Evolutionary conservation across 202 grass and related monocot species (phyloP).

Genomic region (Zoysia matrella): DNA sequence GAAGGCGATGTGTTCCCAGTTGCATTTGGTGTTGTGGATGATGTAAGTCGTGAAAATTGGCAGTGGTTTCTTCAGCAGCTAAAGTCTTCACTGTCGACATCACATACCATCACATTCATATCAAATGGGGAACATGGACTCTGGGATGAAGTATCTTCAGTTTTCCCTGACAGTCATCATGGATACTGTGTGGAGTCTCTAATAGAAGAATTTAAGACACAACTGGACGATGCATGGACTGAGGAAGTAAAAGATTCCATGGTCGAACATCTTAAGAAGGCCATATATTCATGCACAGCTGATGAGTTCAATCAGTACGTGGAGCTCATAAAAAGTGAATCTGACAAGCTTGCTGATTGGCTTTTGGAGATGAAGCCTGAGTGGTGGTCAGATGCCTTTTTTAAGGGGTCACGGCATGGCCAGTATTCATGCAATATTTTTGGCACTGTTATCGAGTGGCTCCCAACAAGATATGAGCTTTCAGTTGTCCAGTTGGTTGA

Average conservation of each 20-base stretch:
- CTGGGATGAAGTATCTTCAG: conserved; percentile 66
- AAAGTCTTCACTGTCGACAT: conserved; percentile 64
- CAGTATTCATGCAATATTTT: conserved; percentile 75
- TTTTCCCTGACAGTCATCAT: conserved; percentile 86
- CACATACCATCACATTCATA: conserved; percentile 78
- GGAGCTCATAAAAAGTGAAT: conserved; percentile 73
- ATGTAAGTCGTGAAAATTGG: conserved; percentile 75
- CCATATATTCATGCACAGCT: conserved; percentile 78
- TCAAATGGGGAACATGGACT: conserved; percentile 81
- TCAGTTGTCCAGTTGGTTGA: conserved; percentile 95
- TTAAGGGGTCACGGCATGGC: conserved; percentile 74
- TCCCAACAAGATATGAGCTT: conserved; percentile 75
- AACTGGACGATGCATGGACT: conserved; percentile 73
- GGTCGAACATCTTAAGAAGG: conserved; percentile 75
- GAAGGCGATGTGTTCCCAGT: conserved; percentile 86
- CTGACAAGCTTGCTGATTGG: conserved; percentile 89
- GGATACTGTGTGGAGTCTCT: conserved; percentile 77
- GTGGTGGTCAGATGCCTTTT: conserved; percentile 89
- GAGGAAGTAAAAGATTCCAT: conserved; percentile 74
- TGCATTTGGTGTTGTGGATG: conserved; percentile 88
- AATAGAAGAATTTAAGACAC: conserved; percentile 79
- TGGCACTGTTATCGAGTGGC: conserved; percentile 70
- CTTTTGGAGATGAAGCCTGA: conserved; percentile 89
- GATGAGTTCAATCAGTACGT: conserved; percentile 83
- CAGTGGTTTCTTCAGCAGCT: conserved; percentile 93